Conservation (phyloP, 306 rosid genomes). For the Rubus idaeus region DNA sequence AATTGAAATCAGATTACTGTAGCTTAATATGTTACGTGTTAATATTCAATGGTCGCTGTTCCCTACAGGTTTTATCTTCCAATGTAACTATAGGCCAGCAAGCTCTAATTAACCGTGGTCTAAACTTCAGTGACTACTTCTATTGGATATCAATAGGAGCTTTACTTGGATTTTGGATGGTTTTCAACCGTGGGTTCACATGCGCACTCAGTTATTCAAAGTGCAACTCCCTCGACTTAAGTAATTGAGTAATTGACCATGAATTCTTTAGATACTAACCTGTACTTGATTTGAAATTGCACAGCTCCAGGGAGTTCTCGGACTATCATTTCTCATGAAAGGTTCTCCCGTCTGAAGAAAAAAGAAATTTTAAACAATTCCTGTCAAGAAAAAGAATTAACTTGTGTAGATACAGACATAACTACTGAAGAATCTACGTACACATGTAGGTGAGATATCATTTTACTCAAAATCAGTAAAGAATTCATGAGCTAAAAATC, state of each 20-base stretch:
- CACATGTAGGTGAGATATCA: not conserved
- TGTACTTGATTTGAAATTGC: constrained; percentile 1
- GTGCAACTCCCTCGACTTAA: constrained; percentile 24
- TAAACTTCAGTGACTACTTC: constrained; percentile 38
- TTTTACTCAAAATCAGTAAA: not conserved
- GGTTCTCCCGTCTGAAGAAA: constrained; percentile 36
- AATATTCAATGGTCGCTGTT: not conserved
- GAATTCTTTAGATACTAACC: not conserved
- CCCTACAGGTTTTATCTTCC: constrained; percentile 34
- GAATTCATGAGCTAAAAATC: not conserved
- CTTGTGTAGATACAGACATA: not conserved
- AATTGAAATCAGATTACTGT: not conserved
- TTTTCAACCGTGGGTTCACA: constrained; percentile 50
- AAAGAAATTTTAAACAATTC: constrained; percentile 17
- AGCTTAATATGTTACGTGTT: not conserved
- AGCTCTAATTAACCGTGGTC: constrained; percentile 41
- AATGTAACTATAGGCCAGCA: constrained; percentile 47
- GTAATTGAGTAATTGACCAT: not conserved
- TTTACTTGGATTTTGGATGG: constrained; percentile 44
- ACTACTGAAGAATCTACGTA: constrained; percentile 9
- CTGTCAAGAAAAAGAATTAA: constrained; percentile 9
- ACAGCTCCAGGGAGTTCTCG: constrained; percentile 54
- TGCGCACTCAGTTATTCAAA: constrained; percentile 39
- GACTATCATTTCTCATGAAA: constrained; percentile 37
- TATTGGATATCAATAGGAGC: constrained; percentile 58